Evolutionary conservation across 208 protist genomes (phyloP), one percentile per base, ranked within the genome.

Genomic region (Crithidia thermophila): DNA sequence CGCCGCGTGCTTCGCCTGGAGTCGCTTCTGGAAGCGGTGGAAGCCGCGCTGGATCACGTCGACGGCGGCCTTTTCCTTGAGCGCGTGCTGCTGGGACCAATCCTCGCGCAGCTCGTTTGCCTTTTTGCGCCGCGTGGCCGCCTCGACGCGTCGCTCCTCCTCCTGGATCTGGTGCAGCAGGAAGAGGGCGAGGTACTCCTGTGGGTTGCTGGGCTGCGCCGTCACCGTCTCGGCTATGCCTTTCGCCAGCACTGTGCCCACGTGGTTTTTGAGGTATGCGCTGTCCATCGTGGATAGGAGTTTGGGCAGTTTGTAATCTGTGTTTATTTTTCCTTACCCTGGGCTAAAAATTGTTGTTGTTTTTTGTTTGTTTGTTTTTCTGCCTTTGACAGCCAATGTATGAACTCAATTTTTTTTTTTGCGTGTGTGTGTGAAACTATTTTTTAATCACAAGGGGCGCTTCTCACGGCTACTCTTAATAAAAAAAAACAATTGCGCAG

Each of bases 181-280:
- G 61, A 85, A 95, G 30, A 95, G 81, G 4, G 86, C 90, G 31
- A 97, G 81, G 70, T 94, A 96, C 80, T 97, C 93, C 74, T 94
- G 86, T 23, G 93, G 93, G 73, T 96, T 93, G 42, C 72, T 83
- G 18, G 93, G 90, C 72, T 90, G 87, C 10, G 90, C 93, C 7
- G 91, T 77, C 18, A 94, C 86, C 14, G 89, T 95, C 57, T 96
- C 88, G 3, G 93, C 93, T 2, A 97, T 69, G n/a, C 87, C 93
- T 71, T 94, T 94, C 31, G 89, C 89, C 28, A 97, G 79, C 31
- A 96, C 76, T 14, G 82, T 73, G 10, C 93, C 90, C 16, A 95
- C 82, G 37, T 68, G 78, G 58, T 81, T 82, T 75, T 94, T 96
- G 37, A 97, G 74, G 63, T 94, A 97, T 11, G 87, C 84, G 63